phyloP scores from a whole-genome alignment of 257 asterid species.

The Forsythia viridissima region DNA sequence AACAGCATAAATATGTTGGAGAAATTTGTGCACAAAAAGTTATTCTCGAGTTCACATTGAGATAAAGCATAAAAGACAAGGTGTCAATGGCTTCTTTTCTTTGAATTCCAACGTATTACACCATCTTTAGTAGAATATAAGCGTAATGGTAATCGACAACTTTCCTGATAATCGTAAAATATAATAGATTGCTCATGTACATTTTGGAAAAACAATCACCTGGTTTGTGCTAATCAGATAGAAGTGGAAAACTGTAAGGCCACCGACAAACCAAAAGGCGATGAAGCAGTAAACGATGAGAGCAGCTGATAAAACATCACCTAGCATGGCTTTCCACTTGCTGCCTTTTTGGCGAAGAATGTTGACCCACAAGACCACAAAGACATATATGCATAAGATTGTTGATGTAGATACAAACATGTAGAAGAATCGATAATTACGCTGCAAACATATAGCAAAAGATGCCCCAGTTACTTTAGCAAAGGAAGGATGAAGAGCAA shows the following conservation, averaged over 20 bases:
- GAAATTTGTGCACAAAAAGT: background rate
- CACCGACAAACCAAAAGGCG: slow-evolving; percentile 94
- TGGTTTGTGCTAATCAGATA: slow-evolving; percentile 79
- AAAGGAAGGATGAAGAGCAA: background rate
- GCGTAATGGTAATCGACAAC: too few species aligned
- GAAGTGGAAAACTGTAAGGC: slow-evolving; percentile 81
- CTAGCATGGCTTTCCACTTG: slow-evolving; percentile 51
- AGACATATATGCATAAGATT: slow-evolving; percentile 67
- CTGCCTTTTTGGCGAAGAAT: slow-evolving; percentile 45
- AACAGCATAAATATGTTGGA: background rate
- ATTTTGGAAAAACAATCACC: slow-evolving; percentile 32
- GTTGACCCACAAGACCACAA: slow-evolving; percentile 59
- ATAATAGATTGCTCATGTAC: slow-evolving; percentile 1
- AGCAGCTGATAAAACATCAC: slow-evolving; percentile 65
- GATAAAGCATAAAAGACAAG: background rate
- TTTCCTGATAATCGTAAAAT: background rate
- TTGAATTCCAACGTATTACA: background rate
- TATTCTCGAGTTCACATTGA: background rate
- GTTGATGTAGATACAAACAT: slow-evolving; percentile 82
- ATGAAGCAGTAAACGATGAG: slow-evolving; percentile 82
- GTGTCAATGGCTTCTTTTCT: background rate
- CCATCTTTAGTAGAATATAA: background rate
- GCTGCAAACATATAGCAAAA: slow-evolving; percentile 50
- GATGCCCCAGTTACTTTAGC: slow-evolving; percentile 16
- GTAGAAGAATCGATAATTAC: slow-evolving; percentile 85